Evolutionary conservation across 805 yeast genomes (phyloP), one percentile per base, ranked within the genome.

Genomic region (Candida jianshihensis): DNA sequence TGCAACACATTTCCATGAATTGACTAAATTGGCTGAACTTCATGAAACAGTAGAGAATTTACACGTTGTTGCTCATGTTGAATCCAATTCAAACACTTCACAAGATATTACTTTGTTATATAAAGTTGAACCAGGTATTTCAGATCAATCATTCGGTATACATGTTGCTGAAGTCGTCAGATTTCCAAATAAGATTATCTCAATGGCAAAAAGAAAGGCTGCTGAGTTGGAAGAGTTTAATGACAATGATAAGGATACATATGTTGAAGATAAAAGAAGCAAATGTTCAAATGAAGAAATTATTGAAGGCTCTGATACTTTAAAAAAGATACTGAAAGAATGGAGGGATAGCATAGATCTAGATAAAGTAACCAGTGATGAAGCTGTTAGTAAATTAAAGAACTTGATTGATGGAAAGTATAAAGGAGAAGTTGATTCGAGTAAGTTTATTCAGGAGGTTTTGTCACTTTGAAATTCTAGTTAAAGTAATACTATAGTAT

Each of bases 1-100:
- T 68, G 97, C 98, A 0, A 92, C 98, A 0, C 98, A 92, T 66
- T 92, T 92, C 70, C 97, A 92, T 59, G 98, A 92, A 57, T 69
- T 92, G 41, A 92, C 97, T 1, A 80, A 81, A 24, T 64, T 92
- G 34, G 69, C 94, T 0, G 79, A 78, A 15, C 70, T 70, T 44
- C 63, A 75, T 29, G 55, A 67, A 11, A 73, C 78, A 4, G 96
- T 90, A 1, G 70, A 73, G 34, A 92, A 92, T 58, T 63, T 87
- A 49, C 96, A 92, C 50, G 98, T 92, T 31, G 92, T 86, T 10
- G 97, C 97, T 0, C 95, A 87, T 49, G 80, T 88, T 27, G 86
- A 78, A 35, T 68, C 69, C 35, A 56, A 21, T 46, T 56, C 37
- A 48, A 57, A 44, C 13, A 50, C 54, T 11, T 61, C 67, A 30